These are phyloP conservation scores for Penicillium vulpinum DNA, from an alignment of 2,329 filamentous ascomycete genomes.

Conservation along the genomic window DNA sequence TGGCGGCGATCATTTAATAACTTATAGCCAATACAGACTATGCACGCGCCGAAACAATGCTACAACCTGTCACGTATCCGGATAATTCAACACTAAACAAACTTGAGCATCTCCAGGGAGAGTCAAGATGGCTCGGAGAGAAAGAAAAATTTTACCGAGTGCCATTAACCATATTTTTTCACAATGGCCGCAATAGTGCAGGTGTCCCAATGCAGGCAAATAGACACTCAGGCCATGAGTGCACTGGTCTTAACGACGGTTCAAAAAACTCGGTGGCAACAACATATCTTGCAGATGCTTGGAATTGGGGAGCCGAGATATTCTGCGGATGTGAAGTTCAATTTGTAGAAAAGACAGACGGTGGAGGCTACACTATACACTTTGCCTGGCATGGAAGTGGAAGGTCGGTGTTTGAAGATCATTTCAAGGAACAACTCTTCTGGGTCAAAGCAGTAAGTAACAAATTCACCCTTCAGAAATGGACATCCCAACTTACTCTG, in stretches of 20 bases:
- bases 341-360: conserved; percentile 58
- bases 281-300: conserved; percentile 68
- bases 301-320: conserved; percentile 71
- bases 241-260: conserved; percentile 66
- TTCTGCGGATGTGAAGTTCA: conserved; percentile 69
- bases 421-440: conserved; percentile 61
- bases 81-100: conserved; percentile 4
- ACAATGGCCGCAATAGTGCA: conserved; percentile 60
- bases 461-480: neutral
- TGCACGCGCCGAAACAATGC: conserved; percentile 15
- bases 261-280: conserved; percentile 58
- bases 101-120: conserved; percentile 3
- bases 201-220: conserved; percentile 65
- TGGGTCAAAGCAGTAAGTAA: conserved; percentile 59
- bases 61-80: conserved; percentile 18
- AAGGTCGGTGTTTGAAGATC: conserved; percentile 53
- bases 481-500: neutral
- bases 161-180: conserved; percentile 64
- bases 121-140: conserved; percentile 38
- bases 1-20: neutral
- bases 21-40: conserved; percentile 11
- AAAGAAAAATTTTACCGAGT: conserved; percentile 57
- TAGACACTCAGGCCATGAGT: conserved; percentile 62
- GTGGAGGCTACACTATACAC: conserved; percentile 62
- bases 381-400: conserved; percentile 65